Percentiles rank a stretch among this genome's conserved stretches.
Conservation (phyloP, 2,329 filamentous ascomycete species). For the Xylaria sp. region DNA sequence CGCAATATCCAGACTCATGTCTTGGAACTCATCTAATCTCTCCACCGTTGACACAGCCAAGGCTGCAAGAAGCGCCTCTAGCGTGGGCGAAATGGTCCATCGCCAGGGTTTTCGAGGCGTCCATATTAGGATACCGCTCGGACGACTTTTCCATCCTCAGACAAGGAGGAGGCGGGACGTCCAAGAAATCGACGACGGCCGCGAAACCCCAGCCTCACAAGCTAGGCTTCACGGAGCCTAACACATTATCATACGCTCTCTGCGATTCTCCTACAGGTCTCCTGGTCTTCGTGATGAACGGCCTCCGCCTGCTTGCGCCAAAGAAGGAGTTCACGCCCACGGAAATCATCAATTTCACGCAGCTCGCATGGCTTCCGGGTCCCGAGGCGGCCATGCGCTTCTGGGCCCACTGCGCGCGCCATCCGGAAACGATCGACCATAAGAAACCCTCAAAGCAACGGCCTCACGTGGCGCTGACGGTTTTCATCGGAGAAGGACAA, state of each 20-base stretch:
- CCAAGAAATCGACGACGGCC: slow-evolving; percentile 37
- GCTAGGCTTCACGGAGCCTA: slow-evolving; percentile 56
- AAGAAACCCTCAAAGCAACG: slow-evolving; percentile 46
- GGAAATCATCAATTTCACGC: slow-evolving; percentile 69
- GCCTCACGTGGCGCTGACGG: slow-evolving; percentile 58
- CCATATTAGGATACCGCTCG: slow-evolving; percentile 66
- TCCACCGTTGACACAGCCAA: slow-evolving; percentile 64
- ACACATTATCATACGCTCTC: slow-evolving; percentile 67
- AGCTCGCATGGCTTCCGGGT: slow-evolving; percentile 73
- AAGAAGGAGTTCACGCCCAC: slow-evolving; percentile 56
- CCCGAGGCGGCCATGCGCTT: slow-evolving; percentile 69
- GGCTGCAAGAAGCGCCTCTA: slow-evolving; percentile 53
- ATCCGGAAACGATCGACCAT: slow-evolving; percentile 47
- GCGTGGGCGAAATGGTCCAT: slow-evolving; percentile 67
- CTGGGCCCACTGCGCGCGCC: slow-evolving; percentile 59
- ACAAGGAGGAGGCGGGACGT: slow-evolving; percentile 35
- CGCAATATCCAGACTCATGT: slow-evolving; percentile 60
- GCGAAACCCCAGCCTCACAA: slow-evolving; percentile 47
- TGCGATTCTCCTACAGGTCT: slow-evolving; percentile 70
- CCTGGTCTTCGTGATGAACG: slow-evolving; percentile 63
- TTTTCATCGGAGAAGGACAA: slow-evolving; percentile 55
- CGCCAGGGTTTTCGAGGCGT: slow-evolving; percentile 59
- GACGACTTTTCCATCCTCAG: slow-evolving; percentile 61
- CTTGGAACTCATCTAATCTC: slow-evolving; percentile 70
- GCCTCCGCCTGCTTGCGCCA: slow-evolving; percentile 55